A percentile compares a stretch with the other conserved stretches of the same genome.
These are phyloP conservation scores for Chlorella sp. DNA, from an alignment of 139 green algal species.

Conservation along the genomic window DNA sequence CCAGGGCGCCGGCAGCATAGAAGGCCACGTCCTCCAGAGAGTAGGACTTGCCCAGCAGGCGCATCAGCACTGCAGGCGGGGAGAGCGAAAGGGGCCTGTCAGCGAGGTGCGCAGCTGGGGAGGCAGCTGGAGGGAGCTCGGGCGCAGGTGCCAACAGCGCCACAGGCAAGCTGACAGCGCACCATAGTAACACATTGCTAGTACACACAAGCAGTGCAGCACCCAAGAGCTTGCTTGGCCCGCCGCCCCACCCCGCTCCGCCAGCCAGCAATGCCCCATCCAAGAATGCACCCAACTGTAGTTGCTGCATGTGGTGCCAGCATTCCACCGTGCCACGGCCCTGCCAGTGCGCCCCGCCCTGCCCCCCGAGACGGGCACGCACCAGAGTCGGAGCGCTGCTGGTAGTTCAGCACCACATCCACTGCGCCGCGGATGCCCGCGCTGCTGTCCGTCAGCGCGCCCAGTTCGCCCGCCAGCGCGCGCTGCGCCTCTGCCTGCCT, in stretches of 20 bases:
- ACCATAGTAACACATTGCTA: no score
- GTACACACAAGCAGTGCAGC: no score
- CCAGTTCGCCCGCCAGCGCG: neutral
- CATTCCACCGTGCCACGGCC: neutral
- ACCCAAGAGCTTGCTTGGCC: no score
- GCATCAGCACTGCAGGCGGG: slow-evolving; percentile 26
- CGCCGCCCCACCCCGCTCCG: no score
- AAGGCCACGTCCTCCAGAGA: slow-evolving; percentile 37
- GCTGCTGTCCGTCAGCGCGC: slow-evolving; percentile 17
- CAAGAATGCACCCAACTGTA: neutral
- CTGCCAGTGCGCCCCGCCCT: no score
- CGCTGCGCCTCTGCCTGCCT: slow-evolving; percentile 18
- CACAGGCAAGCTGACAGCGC: no score
- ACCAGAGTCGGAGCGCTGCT: slow-evolving; percentile 40
- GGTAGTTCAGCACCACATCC: slow-evolving; percentile 38
- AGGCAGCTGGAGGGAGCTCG: neutral
- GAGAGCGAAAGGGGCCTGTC: no score
- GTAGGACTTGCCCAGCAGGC: slow-evolving; percentile 45
- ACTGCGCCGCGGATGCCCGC: slow-evolving; percentile 22
- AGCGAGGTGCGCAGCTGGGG: neutral
- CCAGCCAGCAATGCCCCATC: no score
- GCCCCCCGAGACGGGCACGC: neutral
- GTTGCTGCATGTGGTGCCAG: neutral
- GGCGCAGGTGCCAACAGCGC: no score
- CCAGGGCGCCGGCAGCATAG: slow-evolving; percentile 29